phyloP scores from a whole-genome alignment of 2,329 filamentous ascomycete genomes.

The Trichoderma polysporum region DNA sequence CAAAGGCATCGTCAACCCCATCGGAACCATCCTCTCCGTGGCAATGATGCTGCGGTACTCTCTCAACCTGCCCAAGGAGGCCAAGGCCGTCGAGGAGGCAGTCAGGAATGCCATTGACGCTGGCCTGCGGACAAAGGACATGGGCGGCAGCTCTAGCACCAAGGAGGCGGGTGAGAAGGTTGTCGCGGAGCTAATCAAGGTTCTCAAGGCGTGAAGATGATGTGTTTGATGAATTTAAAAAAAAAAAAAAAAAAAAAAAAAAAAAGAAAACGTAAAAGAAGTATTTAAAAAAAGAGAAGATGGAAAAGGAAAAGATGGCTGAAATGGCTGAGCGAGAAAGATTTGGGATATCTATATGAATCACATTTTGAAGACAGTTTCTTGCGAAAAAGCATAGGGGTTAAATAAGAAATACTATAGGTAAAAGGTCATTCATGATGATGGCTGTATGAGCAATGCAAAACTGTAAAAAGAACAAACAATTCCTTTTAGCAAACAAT shows the following conservation, averaged over 20 bases:
- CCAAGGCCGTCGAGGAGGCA: conserved; percentile 75
- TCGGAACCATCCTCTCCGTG: conserved; percentile 87
- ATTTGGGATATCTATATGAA: background rate
- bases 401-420: no score
- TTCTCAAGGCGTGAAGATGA: conserved; percentile 52
- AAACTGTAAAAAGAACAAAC: no score
- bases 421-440: no score
- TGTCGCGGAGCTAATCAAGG: conserved; percentile 65
- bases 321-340: no score
- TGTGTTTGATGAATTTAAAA: background rate
- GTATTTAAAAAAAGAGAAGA: no score
- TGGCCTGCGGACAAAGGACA: conserved; percentile 77
- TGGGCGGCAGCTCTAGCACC: conserved; percentile 75
- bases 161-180: conserved; percentile 75
- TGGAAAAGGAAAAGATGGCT: no score
- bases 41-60: conserved; percentile 98
- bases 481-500: no score
- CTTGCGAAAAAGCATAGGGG: background rate
- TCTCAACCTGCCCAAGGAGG: conserved; percentile 73
- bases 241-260: background rate
- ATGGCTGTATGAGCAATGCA: no score
- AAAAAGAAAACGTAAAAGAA: no score
- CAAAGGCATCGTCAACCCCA: conserved; percentile 85
- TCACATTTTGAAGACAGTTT: background rate
- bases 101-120: conserved; percentile 77